phyloP scores from a whole-genome alignment of 1,284 basidiomycete species.

The Heterobasidion parviporum region DNA sequence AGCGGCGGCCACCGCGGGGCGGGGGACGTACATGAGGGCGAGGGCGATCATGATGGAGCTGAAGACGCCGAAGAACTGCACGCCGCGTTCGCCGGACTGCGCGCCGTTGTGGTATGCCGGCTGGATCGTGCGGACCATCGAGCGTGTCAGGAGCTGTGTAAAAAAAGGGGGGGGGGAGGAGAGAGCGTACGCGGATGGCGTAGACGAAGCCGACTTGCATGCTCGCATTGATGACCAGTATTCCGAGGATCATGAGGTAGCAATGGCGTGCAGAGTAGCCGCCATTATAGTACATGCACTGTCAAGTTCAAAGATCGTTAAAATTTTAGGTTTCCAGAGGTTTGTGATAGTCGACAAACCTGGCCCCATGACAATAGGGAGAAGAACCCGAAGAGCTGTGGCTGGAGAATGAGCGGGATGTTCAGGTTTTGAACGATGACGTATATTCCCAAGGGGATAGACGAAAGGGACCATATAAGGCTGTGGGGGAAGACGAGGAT shows the following conservation, averaged over 20 bases:
- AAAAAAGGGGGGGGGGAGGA: conserved; percentile 5
- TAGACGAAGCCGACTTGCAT: conserved; percentile 57
- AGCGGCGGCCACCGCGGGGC: not conserved
- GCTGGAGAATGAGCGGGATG: conserved; percentile 69
- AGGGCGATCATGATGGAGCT: conserved; percentile 52
- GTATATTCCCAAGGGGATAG: conserved; percentile 65
- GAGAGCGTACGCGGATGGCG: conserved; percentile 37
- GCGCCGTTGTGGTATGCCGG: conserved; percentile 38
- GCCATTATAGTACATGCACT: conserved; percentile 58
- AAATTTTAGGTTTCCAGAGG: not conserved
- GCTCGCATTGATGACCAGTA: conserved; percentile 39
- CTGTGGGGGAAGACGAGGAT: conserved; percentile 21
- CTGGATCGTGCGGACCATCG: conserved; percentile 11
- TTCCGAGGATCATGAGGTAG: conserved; percentile 22
- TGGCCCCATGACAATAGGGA: conserved; percentile 60
- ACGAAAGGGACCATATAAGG: conserved; percentile 58
- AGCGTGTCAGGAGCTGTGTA: not conserved
- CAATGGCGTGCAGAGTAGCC: conserved; percentile 25
- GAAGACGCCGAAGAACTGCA: conserved; percentile 59
- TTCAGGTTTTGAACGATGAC: conserved; percentile 60
- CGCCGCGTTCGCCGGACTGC: conserved; percentile 24
- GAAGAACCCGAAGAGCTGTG: conserved; percentile 63
- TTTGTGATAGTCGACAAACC: conserved; percentile 25
- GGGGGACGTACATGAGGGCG: conserved; percentile 44
- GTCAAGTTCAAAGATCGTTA: conserved; percentile 7